Conservation (phyloP, 768 basidiomycete genomes). For the Leccinum imitatum region DNA sequence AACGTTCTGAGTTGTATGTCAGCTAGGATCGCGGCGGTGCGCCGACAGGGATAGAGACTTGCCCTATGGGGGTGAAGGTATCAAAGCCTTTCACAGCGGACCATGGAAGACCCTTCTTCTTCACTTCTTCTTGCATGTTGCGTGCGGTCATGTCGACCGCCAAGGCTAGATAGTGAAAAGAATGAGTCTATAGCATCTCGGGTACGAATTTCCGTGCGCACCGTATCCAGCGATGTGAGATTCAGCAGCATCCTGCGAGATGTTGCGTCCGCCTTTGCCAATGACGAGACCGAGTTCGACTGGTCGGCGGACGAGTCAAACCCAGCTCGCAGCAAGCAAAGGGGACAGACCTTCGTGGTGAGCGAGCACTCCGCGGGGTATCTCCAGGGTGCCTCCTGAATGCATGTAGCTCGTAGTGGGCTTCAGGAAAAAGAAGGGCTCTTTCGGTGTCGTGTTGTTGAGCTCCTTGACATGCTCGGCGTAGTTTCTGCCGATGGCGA, state of each 20-base stretch:
- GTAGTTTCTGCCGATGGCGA: constrained; percentile 96
- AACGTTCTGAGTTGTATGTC: constrained; percentile 52
- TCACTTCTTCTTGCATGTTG: constrained; percentile 91
- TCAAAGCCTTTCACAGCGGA: constrained; percentile 96
- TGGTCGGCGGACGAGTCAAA: constrained; percentile 21
- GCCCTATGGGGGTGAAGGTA: constrained; percentile 93
- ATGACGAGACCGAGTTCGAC: constrained; percentile 98
- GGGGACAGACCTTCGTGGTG: constrained; percentile 81
- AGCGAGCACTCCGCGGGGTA: constrained; percentile 77
- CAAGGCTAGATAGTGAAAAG: constrained; percentile 53
- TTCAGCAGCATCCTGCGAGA: constrained; percentile 67
- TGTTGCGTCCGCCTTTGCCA: constrained; percentile 82
- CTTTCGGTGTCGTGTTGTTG: constrained; percentile 78
- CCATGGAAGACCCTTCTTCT: constrained; percentile 96
- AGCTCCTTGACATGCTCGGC: constrained; percentile 90
- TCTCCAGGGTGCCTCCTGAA: constrained; percentile 78
- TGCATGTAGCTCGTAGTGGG: constrained; percentile 87
- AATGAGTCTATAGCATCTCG: background rate
- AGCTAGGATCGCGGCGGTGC: background rate
- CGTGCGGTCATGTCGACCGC: constrained; percentile 97
- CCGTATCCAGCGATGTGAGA: constrained; percentile 91
- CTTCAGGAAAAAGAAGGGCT: constrained; percentile 99
- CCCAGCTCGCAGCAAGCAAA: background rate
- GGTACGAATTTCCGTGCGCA: constrained; percentile 33
- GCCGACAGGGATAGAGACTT: constrained; percentile 10